Percentiles rank a stretch among this genome's conserved stretches.
Evolutionary conservation across 2,329 filamentous ascomycete genomes (phyloP).

Genomic region (Fusarium euwallaceae): DNA sequence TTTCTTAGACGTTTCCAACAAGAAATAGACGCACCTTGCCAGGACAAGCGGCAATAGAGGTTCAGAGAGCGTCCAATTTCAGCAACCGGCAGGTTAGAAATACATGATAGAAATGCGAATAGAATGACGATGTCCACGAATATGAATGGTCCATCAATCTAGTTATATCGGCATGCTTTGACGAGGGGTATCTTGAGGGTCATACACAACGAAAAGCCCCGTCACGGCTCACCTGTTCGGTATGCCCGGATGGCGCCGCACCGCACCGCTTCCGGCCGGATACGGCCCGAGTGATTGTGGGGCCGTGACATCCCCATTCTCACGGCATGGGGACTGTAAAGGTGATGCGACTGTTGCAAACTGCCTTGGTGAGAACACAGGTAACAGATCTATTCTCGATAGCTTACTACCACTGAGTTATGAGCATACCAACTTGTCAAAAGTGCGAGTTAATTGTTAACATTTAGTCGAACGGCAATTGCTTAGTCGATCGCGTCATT

Average conservation of each 20-base stretch:
- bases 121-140: not conserved
- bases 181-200: not conserved
- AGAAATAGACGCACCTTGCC: conserved; percentile 33
- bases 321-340: not conserved
- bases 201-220: no score
- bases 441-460: not conserved
- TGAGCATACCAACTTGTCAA: not conserved
- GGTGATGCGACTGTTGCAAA: not conserved
- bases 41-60: not conserved
- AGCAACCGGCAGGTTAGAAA: not conserved
- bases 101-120: not conserved
- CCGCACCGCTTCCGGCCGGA: not conserved
- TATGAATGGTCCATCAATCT: not conserved
- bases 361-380: not conserved
- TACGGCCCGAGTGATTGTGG: not conserved
- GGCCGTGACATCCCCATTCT: not conserved
- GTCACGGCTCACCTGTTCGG: no score
- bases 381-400: not conserved
- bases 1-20: conserved; percentile 37
- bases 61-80: conserved; percentile 6
- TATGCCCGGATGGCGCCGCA: not conserved
- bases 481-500: not conserved
- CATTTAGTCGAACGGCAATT: not conserved
- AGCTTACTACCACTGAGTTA: not conserved
- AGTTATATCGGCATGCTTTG: not conserved